Evolutionary conservation across 371 early-diverging fungal species (phyloP).

Genomic region (Circinella umbellata): DNA sequence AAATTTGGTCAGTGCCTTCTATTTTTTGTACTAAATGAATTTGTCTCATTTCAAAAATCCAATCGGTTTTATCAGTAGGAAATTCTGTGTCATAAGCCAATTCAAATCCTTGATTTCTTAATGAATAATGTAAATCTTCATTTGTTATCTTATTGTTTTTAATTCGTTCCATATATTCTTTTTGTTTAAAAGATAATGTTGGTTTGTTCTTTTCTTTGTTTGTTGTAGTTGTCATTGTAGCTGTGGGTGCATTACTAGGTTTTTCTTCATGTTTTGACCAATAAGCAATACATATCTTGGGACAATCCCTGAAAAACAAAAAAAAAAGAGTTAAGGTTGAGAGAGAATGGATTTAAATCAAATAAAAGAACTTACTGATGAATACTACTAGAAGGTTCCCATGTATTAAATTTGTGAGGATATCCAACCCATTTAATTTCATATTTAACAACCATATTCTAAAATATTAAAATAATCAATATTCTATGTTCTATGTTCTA

Average conservation of each 20-base stretch:
- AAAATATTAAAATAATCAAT: background rate
- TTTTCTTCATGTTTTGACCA: conserved; percentile 24
- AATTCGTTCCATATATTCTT: background rate
- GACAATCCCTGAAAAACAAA: conserved; percentile 27
- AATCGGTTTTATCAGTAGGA: conserved; percentile 1
- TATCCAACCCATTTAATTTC: conserved; percentile 84
- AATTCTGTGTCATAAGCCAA: conserved; percentile 6
- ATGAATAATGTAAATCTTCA: background rate
- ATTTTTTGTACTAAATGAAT: conserved; percentile 24
- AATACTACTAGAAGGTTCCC: conserved; percentile 28
- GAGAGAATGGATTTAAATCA: no score
- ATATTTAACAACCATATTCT: conserved; percentile 21
- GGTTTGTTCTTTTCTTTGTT: background rate
- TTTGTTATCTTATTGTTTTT: conserved; percentile 6
- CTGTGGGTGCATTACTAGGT: background rate
- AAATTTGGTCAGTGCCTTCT: conserved; percentile 10
- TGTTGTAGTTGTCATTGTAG: background rate
- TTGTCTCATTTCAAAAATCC: conserved; percentile 10
- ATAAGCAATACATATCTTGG: conserved; percentile 31
- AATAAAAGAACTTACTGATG: conserved; percentile 29
- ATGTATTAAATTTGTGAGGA: conserved; percentile 74
- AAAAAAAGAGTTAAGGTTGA: background rate
- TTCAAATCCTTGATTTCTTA: conserved; percentile 13
- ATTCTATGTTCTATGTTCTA: background rate
- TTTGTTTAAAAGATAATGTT: background rate